Conservation (phyloP, 2,329 filamentous ascomycete species). For the Penicillium digitatum region DNA sequence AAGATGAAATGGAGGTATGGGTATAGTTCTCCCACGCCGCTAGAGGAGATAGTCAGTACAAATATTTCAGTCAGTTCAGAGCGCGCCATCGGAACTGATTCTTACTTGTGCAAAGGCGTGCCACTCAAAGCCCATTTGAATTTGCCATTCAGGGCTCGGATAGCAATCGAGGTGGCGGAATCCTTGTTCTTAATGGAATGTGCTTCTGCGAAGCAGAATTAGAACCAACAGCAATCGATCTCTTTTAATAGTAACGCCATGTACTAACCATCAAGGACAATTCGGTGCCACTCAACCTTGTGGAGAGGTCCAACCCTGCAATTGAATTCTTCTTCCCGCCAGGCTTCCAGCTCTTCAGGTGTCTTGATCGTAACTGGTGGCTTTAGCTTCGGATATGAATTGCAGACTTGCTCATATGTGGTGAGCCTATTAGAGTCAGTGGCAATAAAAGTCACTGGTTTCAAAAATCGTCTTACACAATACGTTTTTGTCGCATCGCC, state of each 20-base stretch:
- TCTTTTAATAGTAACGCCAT: neutral
- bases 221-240: neutral
- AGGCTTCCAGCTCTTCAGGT: constrained; percentile 20
- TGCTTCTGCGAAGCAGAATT: constrained; percentile 21
- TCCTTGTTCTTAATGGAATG: constrained; percentile 38
- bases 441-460: neutral
- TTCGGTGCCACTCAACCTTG: constrained; percentile 34
- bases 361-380: constrained; percentile 14
- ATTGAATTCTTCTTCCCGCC: constrained; percentile 24
- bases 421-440: constrained; percentile 30
- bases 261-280: constrained; percentile 40
- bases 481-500: constrained; percentile 15
- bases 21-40: constrained; percentile 37
- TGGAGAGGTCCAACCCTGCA: constrained; percentile 32
- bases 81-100: neutral
- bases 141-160: constrained; percentile 33
- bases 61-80: neutral
- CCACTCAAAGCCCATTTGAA: constrained; percentile 40
- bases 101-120: constrained; percentile 40
- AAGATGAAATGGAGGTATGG: constrained; percentile 39
- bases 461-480: neutral
- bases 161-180: constrained; percentile 34
- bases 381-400: constrained; percentile 30
- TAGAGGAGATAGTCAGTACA: constrained; percentile 7
- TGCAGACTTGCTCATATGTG: constrained; percentile 37